Evolutionary conservation across 495 filamentous ascomycete species (phyloP), one percentile per base, ranked within the genome.

Genomic region (Opeltia flavorubescens): DNA sequence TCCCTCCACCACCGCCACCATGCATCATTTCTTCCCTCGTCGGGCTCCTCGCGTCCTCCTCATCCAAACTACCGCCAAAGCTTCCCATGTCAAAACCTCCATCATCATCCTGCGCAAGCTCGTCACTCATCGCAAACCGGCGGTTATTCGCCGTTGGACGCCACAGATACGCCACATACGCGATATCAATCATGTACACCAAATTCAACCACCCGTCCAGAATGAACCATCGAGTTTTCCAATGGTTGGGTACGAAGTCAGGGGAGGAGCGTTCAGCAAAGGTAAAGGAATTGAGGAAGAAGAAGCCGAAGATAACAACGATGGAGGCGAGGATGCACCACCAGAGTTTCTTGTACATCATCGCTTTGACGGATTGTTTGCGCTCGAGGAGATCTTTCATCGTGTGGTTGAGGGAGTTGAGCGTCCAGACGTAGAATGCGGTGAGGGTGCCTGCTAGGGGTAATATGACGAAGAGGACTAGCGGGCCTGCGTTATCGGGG

Each of bases 341-440:
- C 91, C 91, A 99, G 21, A 99, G 80, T 63, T 93, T 94, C 66
- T 85, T 87, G 69, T 96, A 99, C 91, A 99, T 99, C 61, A 76
- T 63, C 18, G 84, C 83, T 61, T 99, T 99, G 47, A 81, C 81
- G 61, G 81, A 84, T 65, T 99, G 91, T 64, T 94, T 95, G 36
- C 91, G 79, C 57, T 91, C 87, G 12, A 84, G 71, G 5, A 99
- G 76, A 57, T 96, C 89, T 65, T 95, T 96, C 73, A 95, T 91
- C 0, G 91, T 99, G 40, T 77, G 66, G 60, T 89, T 94, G 47
- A 99, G 71, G 5, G 88, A 89, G 68, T 94, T 96, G 56, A 99
- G 74, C 13, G 91, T 99, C 91, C 93, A 99, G 50, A 99, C 82
- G 63, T 99, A 99, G 66, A 99, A 99, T 12, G 84, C 88, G 4